Evolutionary conservation across 1,284 basidiomycete species (phyloP), one percentile per base, ranked within the genome.

Genomic region (Bjerkandera adusta): DNA sequence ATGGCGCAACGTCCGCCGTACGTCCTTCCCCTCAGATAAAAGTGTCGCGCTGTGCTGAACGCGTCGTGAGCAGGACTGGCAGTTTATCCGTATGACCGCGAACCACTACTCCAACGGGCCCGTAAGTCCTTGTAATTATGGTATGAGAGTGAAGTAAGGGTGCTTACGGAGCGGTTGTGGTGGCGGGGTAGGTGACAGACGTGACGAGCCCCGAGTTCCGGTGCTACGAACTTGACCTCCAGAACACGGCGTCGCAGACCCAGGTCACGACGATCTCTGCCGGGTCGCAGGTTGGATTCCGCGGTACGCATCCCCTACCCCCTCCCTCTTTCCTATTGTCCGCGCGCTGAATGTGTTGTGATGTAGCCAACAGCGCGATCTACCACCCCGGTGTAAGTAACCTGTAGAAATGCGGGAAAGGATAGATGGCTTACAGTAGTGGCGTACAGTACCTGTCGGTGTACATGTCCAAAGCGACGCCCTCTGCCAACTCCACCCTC

Each of bases 41-140:
- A 10, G 10, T 22, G 15, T 26, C 25, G n/a, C n/a, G n/a, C n/a
- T n/a, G n/a, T 36, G 30, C 18, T 39, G 8, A 42, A 8, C 7
- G 3, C 15, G 22, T 21, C 12, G 20, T 22, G 51, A 21, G n/a
- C 36, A 51, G 33, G 67, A 70, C 43, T 75, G 69, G 70, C 57
- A 67, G 52, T 72, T 72, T 52, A 70, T 75, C 49, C 68, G 72
- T 16, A 59, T 65, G 47, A 75, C 71, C 1, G 67, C 67, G 30
- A 75, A 73, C 55, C 69, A 70, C 53, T 69, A 71, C 54, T 59
- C 58, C 25, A 65, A 71, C 34, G 71, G 62, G 1, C 72, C 72
- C 16, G 72, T 68, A 43, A 51, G 62, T 18, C 13, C 16, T 21
- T 20, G n/a, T n/a, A n/a, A n/a, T 40, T 18, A 7, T 46, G 38